phyloP scores from a whole-genome alignment of 306 rosid genomes.

The Sechiopsis laciniata region DNA sequence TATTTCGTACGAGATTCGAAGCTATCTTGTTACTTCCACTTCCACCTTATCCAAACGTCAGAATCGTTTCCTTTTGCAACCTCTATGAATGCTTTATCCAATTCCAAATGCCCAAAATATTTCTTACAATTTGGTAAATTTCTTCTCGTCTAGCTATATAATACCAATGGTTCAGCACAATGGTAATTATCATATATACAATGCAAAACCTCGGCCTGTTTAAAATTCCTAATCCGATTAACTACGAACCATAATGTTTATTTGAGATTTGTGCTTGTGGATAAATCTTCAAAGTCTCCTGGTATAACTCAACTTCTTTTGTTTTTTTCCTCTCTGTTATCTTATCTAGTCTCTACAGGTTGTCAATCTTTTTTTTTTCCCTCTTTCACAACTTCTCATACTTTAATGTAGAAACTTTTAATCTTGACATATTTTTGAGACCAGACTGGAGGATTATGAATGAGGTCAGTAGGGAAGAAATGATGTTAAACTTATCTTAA shows the following conservation, averaged over 20 bases:
- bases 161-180: constrained; percentile 12
- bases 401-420: background rate
- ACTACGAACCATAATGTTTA: background rate
- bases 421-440: constrained; percentile 7
- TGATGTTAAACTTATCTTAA: constrained; percentile 29
- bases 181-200: constrained; percentile 17
- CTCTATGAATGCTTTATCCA: constrained; percentile 1
- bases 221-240: constrained; percentile 10
- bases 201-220: constrained; percentile 3
- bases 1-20: background rate
- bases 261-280: background rate
- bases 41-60: background rate
- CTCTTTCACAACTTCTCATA: background rate
- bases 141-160: background rate
- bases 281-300: background rate
- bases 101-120: constrained; percentile 6
- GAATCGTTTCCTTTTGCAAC: background rate
- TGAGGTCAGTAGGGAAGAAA: background rate
- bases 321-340: background rate
- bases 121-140: background rate
- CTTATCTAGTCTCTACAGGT: constrained; percentile 14
- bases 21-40: background rate
- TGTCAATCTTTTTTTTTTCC: background rate
- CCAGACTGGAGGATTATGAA: background rate
- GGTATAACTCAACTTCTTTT: background rate